phyloP scores from a whole-genome alignment of 2,329 filamentous ascomycete species.

The Cladosporium velox region DNA sequence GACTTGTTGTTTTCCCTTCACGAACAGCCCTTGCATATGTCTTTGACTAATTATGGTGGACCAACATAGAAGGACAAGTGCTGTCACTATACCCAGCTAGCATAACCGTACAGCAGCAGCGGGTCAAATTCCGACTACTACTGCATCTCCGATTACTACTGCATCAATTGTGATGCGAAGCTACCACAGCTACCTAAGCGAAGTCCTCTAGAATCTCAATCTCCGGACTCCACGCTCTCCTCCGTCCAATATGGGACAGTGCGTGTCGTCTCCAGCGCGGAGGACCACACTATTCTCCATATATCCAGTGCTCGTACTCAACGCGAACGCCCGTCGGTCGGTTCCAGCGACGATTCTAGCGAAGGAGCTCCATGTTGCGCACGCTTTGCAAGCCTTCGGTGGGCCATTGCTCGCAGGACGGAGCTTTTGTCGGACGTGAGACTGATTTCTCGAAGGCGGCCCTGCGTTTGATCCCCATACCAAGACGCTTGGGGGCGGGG shows the following conservation, averaged over 20 bases:
- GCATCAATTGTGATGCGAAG: background rate
- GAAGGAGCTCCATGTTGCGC: background rate
- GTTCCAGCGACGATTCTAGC: conserved; percentile 2
- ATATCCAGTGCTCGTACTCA: background rate
- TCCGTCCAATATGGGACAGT: background rate
- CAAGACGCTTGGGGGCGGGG: conserved; percentile 16
- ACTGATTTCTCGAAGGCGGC: background rate
- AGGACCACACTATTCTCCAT: background rate
- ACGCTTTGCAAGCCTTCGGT: background rate
- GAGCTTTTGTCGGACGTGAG: conserved; percentile 10
- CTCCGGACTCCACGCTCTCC: background rate
- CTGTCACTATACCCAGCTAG: too few species aligned
- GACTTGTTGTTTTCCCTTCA: background rate
- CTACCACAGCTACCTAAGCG: background rate
- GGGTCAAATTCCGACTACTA: background rate
- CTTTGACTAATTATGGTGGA: background rate
- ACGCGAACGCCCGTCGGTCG: background rate
- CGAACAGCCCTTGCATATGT: background rate
- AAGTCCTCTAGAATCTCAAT: background rate
- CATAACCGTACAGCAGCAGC: background rate
- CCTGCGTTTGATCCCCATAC: conserved; percentile 16
- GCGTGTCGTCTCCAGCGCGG: background rate
- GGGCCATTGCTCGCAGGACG: background rate
- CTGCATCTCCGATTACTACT: background rate
- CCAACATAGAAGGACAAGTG: too few species aligned